Evolutionary conservation across 306 rosid genomes (phyloP).

Genomic region (Geum urbanum): DNA sequence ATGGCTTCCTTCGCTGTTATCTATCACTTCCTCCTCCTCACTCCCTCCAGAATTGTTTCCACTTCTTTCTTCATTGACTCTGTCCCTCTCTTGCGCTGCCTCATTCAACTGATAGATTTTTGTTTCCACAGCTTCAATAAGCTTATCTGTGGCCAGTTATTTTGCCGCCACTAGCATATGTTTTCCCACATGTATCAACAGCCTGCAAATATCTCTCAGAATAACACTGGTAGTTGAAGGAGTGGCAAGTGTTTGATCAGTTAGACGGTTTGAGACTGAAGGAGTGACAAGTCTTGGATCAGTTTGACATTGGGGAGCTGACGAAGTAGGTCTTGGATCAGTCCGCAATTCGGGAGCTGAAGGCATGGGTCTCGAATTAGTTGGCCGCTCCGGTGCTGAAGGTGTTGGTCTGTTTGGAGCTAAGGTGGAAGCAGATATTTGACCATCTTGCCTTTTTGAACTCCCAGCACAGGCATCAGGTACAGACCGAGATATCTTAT

Average conservation of each 20-base stretch:
- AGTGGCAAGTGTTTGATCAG: neutral
- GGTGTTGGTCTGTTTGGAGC: neutral
- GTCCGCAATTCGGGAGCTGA: neutral
- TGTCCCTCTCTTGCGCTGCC: neutral
- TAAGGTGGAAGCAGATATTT: neutral
- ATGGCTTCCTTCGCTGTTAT: neutral
- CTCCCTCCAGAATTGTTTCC: neutral
- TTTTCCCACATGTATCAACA: slow-evolving; percentile 2
- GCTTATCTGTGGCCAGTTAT: slow-evolving; percentile 8
- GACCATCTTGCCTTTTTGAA: neutral
- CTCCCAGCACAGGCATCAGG: neutral
- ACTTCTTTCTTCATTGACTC: neutral
- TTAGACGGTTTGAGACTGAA: neutral
- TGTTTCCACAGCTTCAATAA: neutral
- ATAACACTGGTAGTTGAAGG: neutral
- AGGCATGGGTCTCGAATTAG: neutral
- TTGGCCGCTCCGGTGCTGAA: neutral
- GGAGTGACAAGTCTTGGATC: neutral
- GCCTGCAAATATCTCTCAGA: neutral
- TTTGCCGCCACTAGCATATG: slow-evolving; percentile 1
- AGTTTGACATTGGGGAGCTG: neutral
- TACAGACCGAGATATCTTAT: neutral
- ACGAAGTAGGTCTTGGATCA: neutral
- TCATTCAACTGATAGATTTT: neutral
- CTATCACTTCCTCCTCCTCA: neutral